phyloP scores from a whole-genome alignment of 2,329 filamentous ascomycete species.

The Claviceps citrina region DNA sequence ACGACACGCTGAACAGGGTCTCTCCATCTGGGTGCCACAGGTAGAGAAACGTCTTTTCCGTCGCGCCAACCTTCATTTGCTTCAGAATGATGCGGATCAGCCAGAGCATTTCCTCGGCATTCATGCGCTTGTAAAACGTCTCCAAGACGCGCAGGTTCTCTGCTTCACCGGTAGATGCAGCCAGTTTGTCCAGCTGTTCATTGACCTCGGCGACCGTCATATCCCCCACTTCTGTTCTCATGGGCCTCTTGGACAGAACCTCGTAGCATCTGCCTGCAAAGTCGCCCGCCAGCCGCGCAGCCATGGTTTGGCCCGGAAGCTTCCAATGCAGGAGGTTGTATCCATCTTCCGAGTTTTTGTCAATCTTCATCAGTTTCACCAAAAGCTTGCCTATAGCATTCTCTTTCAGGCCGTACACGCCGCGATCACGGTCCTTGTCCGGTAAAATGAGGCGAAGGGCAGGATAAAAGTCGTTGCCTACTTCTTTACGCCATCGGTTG shows the following conservation, averaged over 20 bases:
- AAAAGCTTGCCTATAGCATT: conserved; percentile 76
- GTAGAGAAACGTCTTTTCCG: conserved; percentile 76
- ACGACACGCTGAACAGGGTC: conserved; percentile 74
- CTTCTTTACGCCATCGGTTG: conserved; percentile 68
- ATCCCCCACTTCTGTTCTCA: conserved; percentile 55
- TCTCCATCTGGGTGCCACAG: conserved; percentile 69
- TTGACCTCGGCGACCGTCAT: conserved; percentile 89
- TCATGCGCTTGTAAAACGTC: conserved; percentile 80
- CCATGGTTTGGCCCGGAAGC: conserved; percentile 53
- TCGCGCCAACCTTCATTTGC: conserved; percentile 58
- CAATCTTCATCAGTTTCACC: conserved; percentile 86
- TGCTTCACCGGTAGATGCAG: conserved; percentile 62
- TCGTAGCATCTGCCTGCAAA: conserved; percentile 84
- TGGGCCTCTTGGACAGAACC: conserved; percentile 67
- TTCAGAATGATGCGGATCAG: conserved; percentile 83
- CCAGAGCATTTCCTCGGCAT: conserved; percentile 86
- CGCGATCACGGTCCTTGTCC: conserved; percentile 80
- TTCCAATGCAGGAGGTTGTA: conserved; percentile 85
- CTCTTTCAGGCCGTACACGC: conserved; percentile 90
- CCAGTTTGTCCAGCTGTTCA: conserved; percentile 62
- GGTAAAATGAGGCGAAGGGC: conserved; percentile 82
- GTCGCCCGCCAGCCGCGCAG: conserved; percentile 62
- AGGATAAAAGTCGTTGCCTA: conserved; percentile 85
- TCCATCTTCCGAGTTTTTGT: conserved; percentile 78
- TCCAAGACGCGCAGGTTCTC: conserved; percentile 69